Evolutionary conservation across 1,139 yeast genomes (phyloP), one percentile per base, ranked within the genome.

Genomic region (Suhomyces guaymorum): DNA sequence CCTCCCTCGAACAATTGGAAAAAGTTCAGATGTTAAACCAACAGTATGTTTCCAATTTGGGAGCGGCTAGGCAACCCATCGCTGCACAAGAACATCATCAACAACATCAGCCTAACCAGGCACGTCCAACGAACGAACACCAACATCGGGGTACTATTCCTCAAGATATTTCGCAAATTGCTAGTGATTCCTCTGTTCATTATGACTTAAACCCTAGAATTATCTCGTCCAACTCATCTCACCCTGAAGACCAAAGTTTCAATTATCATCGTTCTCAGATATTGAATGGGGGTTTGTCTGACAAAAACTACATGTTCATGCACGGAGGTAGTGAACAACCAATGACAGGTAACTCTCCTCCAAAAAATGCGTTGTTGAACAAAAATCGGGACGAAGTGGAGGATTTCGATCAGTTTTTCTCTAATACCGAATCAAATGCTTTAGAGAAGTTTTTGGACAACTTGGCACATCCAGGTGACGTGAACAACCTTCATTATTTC

Each of bases 401-500:
- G 29, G 71, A 66, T 5, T 59, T 63, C 44, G 75, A 70, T 47
- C 66, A 67, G 46, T 70, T 70, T 43, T 70, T 70, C 48, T 62
- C 73, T 31, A 58, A 61, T 42, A 68, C 71, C 8, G 76, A 70
- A 48, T 61, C 72, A 12, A 60, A 63, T 44, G 75, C 75, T 8
- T 58, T 70, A 47, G 75, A 70, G 39, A 59, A 52, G 45, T 70
- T 70, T 42, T 59, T 70, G 52, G 75, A 70, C 45, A 66, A 62
- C 42, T 60, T 70, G 50, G 71, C 74, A 15, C 59, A 56, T 39
- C 66, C 68, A 5, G 38, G 47, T 15, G 47, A 36, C 28, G 42
- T 43, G 15, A 46, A 50, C 41, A 70, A 71, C 3, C 52, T 63
- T 34, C 67, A 63, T 32, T 54, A 64, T 37, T 65, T 64, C 45